These are phyloP conservation scores for Penicillium desertorum DNA, from an alignment of 495 filamentous ascomycete species.

Conservation along the genomic window DNA sequence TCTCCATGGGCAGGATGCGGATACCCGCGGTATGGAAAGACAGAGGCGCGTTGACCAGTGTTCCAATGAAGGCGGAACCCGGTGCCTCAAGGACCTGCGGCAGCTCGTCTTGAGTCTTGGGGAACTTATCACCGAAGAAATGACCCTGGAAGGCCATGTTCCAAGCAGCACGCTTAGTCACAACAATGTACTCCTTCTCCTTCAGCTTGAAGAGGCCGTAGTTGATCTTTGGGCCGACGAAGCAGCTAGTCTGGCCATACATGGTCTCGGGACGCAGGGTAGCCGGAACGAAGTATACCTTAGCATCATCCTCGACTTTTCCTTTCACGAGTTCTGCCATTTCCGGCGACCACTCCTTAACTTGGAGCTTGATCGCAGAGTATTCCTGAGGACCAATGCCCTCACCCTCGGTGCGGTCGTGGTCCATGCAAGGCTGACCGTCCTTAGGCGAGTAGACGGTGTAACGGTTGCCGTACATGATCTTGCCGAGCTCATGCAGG, in stretches of 20 bases:
- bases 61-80: constrained; percentile 82
- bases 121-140: constrained; percentile 73
- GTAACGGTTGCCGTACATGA: constrained; percentile 91
- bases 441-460: constrained; percentile 97
- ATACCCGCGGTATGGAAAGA: constrained; percentile 83
- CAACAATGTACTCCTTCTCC: constrained; percentile 81
- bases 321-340: constrained; percentile 65
- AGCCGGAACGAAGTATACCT: constrained; percentile 86
- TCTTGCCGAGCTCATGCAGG: constrained; percentile 84
- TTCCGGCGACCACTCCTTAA: constrained; percentile 80
- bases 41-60: constrained; percentile 82
- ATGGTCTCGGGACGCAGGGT: constrained; percentile 96
- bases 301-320: constrained; percentile 76
- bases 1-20: constrained; percentile 90
- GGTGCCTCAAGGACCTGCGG: constrained; percentile 59
- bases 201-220: constrained; percentile 87
- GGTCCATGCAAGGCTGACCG: constrained; percentile 96
- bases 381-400: constrained; percentile 90
- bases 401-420: constrained; percentile 90
- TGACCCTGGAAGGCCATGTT: constrained; percentile 96
- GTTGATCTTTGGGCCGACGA: constrained; percentile 86
- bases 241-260: constrained; percentile 97
- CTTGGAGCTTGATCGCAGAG: constrained; percentile 83
- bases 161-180: constrained; percentile 81
- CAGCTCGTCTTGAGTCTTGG: constrained; percentile 57